Evolutionary conservation across 1,284 basidiomycete species (phyloP), one percentile per base, ranked within the genome.

Genomic region (Cutaneotrichosporon sp.): DNA sequence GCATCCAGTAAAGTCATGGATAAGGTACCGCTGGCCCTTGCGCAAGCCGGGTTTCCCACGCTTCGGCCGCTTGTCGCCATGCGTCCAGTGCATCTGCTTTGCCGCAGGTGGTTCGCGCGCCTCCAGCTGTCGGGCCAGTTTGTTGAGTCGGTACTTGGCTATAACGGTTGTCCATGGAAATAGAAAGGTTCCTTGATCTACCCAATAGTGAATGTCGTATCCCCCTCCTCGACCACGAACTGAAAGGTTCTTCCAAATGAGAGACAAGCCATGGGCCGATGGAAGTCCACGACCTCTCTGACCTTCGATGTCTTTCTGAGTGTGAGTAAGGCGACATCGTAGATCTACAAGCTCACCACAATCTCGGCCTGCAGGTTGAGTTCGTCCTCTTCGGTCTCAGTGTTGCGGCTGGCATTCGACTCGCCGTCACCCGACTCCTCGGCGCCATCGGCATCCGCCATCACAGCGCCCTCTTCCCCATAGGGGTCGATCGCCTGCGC

Each of bases 11-110:
- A 67, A 66, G 39, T 66, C 64, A 36, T 67, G 62, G 37, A 68
- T 22, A 10, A 70, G 57, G 60, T 67, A 69, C 41, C 66, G 57
- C 50, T 72, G 56, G 15, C 67, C 67, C 36, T 66, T 63, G 10
- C 61, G 52, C 35, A 69, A 52, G 1, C 63, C 62, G 2, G 51
- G 42, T 46, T 63, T 54, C n/a, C 56, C 56, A 46, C 62, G 62
- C 41, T 59, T 58, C 17, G 52, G 43, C 20, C 40, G 52, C 5
- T 41, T 14, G 18, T 56, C 55, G 13, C 59, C 58, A 45, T 61
- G 51, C 26, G 49, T 41, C 49, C 51, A 62, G 21, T 40, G 22
- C 60, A 61, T 54, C 1, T 46, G 40, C 36, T 48, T 30, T 5
- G 26, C 26, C 26, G 7, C 26, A 7, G 26, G 7, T 5, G 26